Base-by-base conservation (phyloP, 495 filamentous ascomycete genomes). In the Aspergillus taichungensis region DNA sequence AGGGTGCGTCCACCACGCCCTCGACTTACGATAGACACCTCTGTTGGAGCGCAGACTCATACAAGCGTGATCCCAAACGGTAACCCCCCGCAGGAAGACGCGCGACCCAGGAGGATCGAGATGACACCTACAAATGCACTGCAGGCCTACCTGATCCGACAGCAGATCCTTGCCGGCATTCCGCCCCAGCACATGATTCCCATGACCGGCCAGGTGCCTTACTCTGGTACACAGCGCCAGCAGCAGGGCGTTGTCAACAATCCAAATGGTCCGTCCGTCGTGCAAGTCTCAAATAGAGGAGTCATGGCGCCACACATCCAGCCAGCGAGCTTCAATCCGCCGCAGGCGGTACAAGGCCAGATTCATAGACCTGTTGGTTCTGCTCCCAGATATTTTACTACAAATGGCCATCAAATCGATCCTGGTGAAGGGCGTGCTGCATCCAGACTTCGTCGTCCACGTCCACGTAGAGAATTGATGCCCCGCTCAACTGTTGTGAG, bases 111-210 rank as follows among this genome's bases (percentile, higher is more conserved):
- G 36, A 38, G 30, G 18, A 8, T 24, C 5, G 34, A 28, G 8
- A 9, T 44, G 43, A 27, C 2, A 8, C 10, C 42, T 11, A 40
- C 31, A 1, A 14, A 52, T n/a, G 36, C 34, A 6, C 44, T 67
- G 7, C 60, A 66, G 36, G 49, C 41, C 8, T 62, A 56, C 33
- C 53, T 69, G n/a, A 43, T 67, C 18, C 55, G 54, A 6, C 54
- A 61, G 44, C 66, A 69, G 40, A 35, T 54, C 1, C 5, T 63
- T 3, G 63, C 51, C 3, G 66, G 66, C 10, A 58, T 69, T 27
- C 47, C 51, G 3, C 48, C 41, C 1, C 45, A 61, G 8, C 18
- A 62, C 5, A 36, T 65, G 13, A 39, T 59, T 14, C 42, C 50
- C 7, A 57, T 64, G 49, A 24, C 18, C 2, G 18, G 18, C 18